phyloP scores from a whole-genome alignment of 257 asterid species.

The Solanum ahanhuiri region DNA sequence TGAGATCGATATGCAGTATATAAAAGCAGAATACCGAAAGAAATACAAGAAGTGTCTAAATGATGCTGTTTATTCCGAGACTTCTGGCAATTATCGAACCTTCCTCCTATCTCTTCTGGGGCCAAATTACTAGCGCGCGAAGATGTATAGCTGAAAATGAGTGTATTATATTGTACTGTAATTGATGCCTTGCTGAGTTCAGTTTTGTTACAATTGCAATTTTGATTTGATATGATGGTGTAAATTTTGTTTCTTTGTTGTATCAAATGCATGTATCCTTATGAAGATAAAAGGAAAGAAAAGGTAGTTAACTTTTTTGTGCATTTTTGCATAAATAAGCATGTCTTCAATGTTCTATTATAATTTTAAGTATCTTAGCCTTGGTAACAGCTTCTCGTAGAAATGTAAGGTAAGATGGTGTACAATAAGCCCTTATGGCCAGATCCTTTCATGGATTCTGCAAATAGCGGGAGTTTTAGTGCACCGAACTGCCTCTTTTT shows the following conservation, averaged over 20 bases:
- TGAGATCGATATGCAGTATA: conserved; percentile 82
- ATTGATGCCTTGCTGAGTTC: background rate
- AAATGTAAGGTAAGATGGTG: too few species aligned
- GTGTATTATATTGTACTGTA: background rate
- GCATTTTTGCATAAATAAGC: background rate
- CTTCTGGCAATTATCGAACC: conserved; percentile 56
- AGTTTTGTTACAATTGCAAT: background rate
- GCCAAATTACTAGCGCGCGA: conserved; percentile 24
- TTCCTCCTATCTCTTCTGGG: conserved; percentile 77
- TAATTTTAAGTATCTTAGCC: background rate
- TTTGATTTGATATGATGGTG: background rate
- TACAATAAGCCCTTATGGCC: too few species aligned
- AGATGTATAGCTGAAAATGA: background rate
- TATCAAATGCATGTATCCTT: background rate
- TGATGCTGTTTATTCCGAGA: conserved; percentile 62
- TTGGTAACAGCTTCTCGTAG: too few species aligned
- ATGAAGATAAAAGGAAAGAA: background rate
- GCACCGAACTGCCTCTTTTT: too few species aligned
- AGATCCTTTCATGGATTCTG: fast-evolving
- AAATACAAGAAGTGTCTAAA: conserved; percentile 57
- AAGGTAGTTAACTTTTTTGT: background rate
- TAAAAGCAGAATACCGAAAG: conserved; percentile 75
- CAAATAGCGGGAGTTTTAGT: too few species aligned
- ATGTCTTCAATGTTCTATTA: background rate
- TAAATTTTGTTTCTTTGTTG: background rate